These are phyloP conservation scores for Termitomyces sp. DNA, from an alignment of 1,284 basidiomycete species.

Conservation along the genomic window DNA sequence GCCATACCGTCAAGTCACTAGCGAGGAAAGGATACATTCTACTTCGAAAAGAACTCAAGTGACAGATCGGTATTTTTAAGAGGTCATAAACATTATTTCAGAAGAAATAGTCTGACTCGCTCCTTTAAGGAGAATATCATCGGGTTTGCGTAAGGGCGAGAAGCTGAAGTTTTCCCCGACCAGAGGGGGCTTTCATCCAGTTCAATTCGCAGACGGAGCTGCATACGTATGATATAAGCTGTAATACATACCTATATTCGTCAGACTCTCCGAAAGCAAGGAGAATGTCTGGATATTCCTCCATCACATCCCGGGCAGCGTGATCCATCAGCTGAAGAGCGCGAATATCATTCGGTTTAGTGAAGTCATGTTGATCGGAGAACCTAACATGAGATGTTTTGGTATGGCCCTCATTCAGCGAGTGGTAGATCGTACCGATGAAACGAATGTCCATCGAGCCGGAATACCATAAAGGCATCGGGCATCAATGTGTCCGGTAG, in stretches of 20 bases:
- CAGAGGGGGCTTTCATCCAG: background rate
- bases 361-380: conserved; percentile 77
- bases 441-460: conserved; percentile 93
- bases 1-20: background rate
- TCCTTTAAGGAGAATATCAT: background rate
- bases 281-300: conserved; percentile 76
- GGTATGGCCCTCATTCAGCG: background rate
- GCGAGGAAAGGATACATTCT: background rate
- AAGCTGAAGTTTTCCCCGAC: background rate
- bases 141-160: background rate
- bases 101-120: background rate
- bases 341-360: conserved; percentile 87
- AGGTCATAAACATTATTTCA: too few relatives aligned
- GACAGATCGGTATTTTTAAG: background rate
- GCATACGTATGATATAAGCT: background rate
- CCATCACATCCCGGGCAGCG: conserved; percentile 81
- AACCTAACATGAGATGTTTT: conserved; percentile 48
- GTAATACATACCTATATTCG: conserved; percentile 76
- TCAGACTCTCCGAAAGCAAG: conserved; percentile 96
- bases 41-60: background rate
- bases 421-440: conserved; percentile 61
- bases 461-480: conserved; percentile 79
- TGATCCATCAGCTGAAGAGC: conserved; percentile 92
- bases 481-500: conserved; percentile 84
- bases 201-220: background rate